Base-by-base conservation (phyloP, 106 monocot genomes). In the Dendrobium huoshanense region DNA sequence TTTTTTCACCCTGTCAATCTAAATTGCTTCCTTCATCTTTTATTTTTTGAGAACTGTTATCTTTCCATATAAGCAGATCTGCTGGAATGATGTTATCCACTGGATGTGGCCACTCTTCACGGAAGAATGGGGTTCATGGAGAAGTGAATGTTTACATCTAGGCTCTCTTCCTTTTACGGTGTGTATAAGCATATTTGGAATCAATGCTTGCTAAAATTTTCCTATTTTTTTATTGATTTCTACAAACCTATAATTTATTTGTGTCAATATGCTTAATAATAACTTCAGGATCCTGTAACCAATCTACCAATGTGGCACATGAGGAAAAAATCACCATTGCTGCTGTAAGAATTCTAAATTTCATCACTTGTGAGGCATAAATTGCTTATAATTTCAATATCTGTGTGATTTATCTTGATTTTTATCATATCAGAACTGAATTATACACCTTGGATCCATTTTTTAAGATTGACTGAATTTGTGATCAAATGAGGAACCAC, bases 91-190 rank as follows among this genome's bases (percentile, higher is more conserved):
- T 91, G 81, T 98, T 43, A 22, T 83, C 27, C 98, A 98, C 58
- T 98, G 98, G 98, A 95, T 98, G 98, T 98, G 98, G 98, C 91
- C 95, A 59, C 89, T 98, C 72, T 98, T 95, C 73, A 84, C 83
- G 29, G 98, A 98, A 86, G 92, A 88, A 58, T 98, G 94, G 98
- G 94, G 91, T 0, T 83, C 87, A 78, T 98, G 98, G 98, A 92
- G 98, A 86, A 91, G 83, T 82, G 82, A 98, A 27, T 82, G 55
- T 81, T 84, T 98, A 40, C 85, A 91, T 43, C 76, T 98, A 41
- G 88, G 98, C 73, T 82, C 88, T 79, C 40, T 91, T 73, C 92
- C 94, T 86, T 95, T 88, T 81, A 85, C 73, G 55, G 98, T 98
- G 67, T 9, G 82, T 82, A 47, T 45, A 55, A 58, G 27, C 76